A percentile compares a stretch with the other conserved stretches of the same genome.
These are phyloP conservation scores for Lipomyces yamadae DNA, from an alignment of 805 yeast species.

Conservation along the genomic window DNA sequence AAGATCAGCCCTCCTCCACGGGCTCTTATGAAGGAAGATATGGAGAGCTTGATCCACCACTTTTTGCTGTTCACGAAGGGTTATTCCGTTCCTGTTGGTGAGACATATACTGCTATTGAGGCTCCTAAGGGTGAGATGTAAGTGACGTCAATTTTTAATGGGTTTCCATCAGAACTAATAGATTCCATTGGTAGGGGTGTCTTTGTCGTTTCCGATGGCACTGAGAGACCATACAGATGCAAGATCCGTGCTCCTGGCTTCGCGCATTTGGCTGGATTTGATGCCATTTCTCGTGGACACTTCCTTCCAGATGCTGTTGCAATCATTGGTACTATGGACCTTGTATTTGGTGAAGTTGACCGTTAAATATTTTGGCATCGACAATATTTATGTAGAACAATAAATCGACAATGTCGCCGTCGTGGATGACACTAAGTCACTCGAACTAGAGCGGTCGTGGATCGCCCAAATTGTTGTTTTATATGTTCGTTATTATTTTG, in stretches of 20 bases:
- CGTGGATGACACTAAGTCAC: neutral
- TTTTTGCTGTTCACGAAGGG: slow-evolving; percentile 88
- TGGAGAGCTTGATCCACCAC: slow-evolving; percentile 91
- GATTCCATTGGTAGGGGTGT: slow-evolving; percentile 55
- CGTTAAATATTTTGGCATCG: slow-evolving; percentile 53
- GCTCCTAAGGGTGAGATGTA: slow-evolving; percentile 94
- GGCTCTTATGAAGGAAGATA: slow-evolving; percentile 81
- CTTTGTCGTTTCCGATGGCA: slow-evolving; percentile 83
- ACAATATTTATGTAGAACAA: neutral
- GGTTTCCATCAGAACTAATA: neutral
- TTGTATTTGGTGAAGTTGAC: slow-evolving; percentile 93
- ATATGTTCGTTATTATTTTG: neutral
- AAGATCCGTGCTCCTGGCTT: slow-evolving; percentile 95
- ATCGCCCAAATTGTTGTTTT: neutral
- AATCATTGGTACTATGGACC: slow-evolving; percentile 92
- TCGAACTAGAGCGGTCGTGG: neutral
- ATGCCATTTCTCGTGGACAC: slow-evolving; percentile 83
- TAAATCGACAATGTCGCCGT: neutral
- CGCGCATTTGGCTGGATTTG: slow-evolving; percentile 87
- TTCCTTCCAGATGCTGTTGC: slow-evolving; percentile 92
- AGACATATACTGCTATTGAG: slow-evolving; percentile 87
- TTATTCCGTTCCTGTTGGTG: slow-evolving; percentile 86
- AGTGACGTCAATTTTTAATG: neutral
- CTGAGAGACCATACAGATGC: slow-evolving; percentile 90
- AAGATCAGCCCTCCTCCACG: slow-evolving; percentile 85